Base-by-base conservation (phyloP, 495 filamentous ascomycete species). In the Eremomyces bilateralis region DNA sequence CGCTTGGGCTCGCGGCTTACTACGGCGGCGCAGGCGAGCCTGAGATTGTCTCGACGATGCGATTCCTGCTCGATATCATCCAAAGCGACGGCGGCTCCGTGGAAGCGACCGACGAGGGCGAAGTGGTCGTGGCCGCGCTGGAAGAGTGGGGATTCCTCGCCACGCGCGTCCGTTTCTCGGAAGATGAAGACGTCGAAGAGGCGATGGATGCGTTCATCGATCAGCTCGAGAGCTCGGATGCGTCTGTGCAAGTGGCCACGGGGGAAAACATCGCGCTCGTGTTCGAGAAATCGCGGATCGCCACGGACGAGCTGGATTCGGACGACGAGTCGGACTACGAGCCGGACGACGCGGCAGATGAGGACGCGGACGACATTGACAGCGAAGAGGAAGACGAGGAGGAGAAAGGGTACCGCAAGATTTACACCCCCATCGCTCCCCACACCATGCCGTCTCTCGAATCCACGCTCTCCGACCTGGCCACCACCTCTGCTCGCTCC, bases 201-300 rank as follows among this genome's bases (percentile, higher is more conserved):
- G 73, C 78, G 6, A 73, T 92, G 46, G 77, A 91, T 36, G 75
- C 76, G 4, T 82, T 95, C 47, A 73, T 81, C 20, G 85, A 94
- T 30, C 88, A 97, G 51, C 53, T 97, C 19, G 69, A 80, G 27
- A 83, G 77, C 46, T 60, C 62, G 21, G 76, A 84, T 37, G 57
- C 76, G 0, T 55, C 59, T 3, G 84, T 94, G 1, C 81, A 92
- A 51, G 71, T 88, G 34, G 71, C 78, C 1, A 82, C 88, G 1
- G 88, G 82, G 0, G 74, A 84, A 44, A 83, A 83, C 50, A 88
- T 95, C 42, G 85, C 85, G 2, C 58, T 93, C 1, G 61, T 94
- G 1, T 90, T 80, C 44, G 85, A 95, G 47, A 81, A 81, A 51
- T 74, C 68, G 48, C 71, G 78, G 58, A 63, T 71, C 0, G 62